Conservation (phyloP, 176 grass and related monocot genomes). For the Avena atlantica region DNA sequence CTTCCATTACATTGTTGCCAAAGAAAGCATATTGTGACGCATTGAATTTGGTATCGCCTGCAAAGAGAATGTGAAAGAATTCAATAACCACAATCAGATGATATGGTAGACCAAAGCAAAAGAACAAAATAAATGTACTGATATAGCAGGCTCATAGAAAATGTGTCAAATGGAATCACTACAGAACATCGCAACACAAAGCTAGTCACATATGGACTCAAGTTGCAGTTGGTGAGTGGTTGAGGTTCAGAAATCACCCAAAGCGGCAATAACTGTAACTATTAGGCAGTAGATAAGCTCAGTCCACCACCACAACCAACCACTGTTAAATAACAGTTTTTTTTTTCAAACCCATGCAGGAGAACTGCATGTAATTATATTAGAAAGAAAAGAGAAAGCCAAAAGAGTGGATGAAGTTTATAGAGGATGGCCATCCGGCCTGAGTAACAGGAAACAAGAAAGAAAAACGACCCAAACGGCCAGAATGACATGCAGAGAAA, state of each 20-base stretch:
- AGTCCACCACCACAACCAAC: neutral
- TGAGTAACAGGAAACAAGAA: too few species aligned
- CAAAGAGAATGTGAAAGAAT: conserved; percentile 12
- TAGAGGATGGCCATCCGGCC: too few species aligned
- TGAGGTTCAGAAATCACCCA: neutral
- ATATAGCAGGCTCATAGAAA: neutral
- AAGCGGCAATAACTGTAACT: neutral
- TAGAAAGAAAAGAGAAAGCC: too few species aligned
- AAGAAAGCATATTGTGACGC: conserved; percentile 60
- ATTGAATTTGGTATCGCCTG: conserved; percentile 52
- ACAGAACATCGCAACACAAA: neutral
- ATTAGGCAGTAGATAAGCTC: neutral
- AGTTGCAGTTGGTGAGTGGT: neutral
- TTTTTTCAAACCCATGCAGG: too few species aligned
- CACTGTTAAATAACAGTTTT: neutral
- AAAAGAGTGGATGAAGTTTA: too few species aligned
- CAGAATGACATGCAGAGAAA: too few species aligned
- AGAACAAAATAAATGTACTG: conserved; percentile 4
- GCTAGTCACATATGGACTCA: neutral
- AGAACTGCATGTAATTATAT: too few species aligned
- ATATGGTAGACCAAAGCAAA: neutral
- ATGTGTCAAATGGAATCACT: neutral
- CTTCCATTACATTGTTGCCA: conserved; percentile 53
- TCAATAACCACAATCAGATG: conserved; percentile 9
- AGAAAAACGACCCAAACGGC: too few species aligned